phyloP scores from a whole-genome alignment of 768 basidiomycete genomes.

The Pisolithus tinctorius region DNA sequence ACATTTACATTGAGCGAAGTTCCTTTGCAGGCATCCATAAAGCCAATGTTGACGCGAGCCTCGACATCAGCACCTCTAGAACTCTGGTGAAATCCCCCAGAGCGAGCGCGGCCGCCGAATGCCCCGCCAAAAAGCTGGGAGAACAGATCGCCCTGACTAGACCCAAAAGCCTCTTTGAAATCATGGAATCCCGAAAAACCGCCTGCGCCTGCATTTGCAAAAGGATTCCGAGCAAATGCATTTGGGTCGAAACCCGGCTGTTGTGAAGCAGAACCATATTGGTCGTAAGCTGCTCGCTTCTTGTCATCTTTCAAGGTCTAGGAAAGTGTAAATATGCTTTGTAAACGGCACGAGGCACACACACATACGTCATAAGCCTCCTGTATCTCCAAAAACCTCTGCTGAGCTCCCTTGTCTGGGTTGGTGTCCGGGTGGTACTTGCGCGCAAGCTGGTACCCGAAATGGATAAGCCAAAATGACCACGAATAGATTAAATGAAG shows the following conservation, averaged over 20 bases:
- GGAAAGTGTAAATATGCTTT: constrained; percentile 12
- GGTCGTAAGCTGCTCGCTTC: constrained; percentile 86
- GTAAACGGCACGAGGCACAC: constrained; percentile 9
- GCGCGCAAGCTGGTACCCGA: constrained; percentile 72
- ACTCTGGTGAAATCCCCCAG: constrained; percentile 37
- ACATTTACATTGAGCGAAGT: constrained; percentile 66
- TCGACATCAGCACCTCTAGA: constrained; percentile 79
- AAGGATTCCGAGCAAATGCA: constrained; percentile 57
- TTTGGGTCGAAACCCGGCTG: constrained; percentile 93
- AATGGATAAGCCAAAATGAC: constrained; percentile 10
- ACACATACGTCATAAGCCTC: constrained; percentile 87
- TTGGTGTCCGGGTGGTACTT: constrained; percentile 99
- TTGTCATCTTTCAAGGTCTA: constrained; percentile 92
- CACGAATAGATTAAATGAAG: constrained; percentile 10
- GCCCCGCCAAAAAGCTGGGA: constrained; percentile 75
- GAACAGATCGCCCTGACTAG: constrained; percentile 62
- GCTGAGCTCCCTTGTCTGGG: constrained; percentile 83
- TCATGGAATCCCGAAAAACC: constrained; percentile 72
- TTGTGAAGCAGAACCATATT: constrained; percentile 88
- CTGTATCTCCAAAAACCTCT: constrained; percentile 95
- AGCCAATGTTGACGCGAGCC: constrained; percentile 63
- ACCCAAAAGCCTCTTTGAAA: constrained; percentile 55
- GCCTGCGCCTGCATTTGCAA: constrained; percentile 36
- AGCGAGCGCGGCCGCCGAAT: constrained; percentile 43
- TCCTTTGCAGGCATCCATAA: constrained; percentile 95